Conservation (phyloP, 139 green algal genomes). For the Volvox africanus region DNA sequence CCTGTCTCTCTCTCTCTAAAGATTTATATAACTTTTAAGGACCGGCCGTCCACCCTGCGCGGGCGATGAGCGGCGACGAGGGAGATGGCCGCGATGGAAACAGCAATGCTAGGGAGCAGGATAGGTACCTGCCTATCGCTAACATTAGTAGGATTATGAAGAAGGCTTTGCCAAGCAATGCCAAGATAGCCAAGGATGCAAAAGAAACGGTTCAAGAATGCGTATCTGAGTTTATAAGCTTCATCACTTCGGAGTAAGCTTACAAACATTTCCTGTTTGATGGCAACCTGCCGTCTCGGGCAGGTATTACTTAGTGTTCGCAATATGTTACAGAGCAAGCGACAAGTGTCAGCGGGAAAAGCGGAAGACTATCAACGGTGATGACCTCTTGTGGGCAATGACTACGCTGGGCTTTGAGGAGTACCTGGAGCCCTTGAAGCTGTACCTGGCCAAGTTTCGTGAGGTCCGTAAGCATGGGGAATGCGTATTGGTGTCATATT, state of each 20-base stretch:
- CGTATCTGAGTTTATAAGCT: slow-evolving; percentile 98
- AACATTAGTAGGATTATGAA: slow-evolving; percentile 99
- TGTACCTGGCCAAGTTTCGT: slow-evolving; percentile 96
- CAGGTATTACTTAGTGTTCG: too few species aligned
- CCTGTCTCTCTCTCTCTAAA: not conserved
- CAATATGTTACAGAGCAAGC: slow-evolving; percentile 83
- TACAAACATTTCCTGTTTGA: too few species aligned
- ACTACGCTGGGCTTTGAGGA: slow-evolving; percentile 97
- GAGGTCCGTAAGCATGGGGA: slow-evolving; percentile 65
- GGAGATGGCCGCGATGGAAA: slow-evolving; percentile 37
- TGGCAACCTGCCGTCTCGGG: too few species aligned
- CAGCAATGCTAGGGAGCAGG: slow-evolving; percentile 83
- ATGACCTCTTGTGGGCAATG: slow-evolving; percentile 99
- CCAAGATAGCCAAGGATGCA: slow-evolving; percentile 99
- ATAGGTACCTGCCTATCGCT: slow-evolving; percentile 97
- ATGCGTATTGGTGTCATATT: too few species aligned
- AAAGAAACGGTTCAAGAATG: slow-evolving; percentile 99
- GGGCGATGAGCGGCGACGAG: slow-evolving; percentile 49
- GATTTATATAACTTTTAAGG: not conserved
- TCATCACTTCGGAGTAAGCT: slow-evolving; percentile 98
- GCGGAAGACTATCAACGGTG: slow-evolving; percentile 99
- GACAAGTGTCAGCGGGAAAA: slow-evolving; percentile 99
- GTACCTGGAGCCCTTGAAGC: slow-evolving; percentile 96
- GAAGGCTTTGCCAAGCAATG: slow-evolving; percentile 87
- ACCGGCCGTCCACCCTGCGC: not conserved